Evolutionary conservation across 2,329 filamentous ascomycete genomes (phyloP).

Genomic region (Penicillium sp.): DNA sequence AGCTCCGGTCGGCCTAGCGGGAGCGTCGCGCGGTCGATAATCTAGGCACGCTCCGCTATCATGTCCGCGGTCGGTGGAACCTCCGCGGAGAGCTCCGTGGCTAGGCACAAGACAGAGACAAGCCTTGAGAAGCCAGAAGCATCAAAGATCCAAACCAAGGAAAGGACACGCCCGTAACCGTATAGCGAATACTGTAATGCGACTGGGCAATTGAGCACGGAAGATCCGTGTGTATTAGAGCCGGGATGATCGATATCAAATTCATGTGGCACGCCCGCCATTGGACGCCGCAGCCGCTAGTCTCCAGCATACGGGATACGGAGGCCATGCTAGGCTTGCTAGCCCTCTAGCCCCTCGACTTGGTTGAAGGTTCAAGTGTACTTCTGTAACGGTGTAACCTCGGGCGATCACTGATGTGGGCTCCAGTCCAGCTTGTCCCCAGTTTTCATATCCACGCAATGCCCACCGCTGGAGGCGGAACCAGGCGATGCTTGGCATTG

Average conservation of each 20-base stretch:
- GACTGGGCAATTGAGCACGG: constrained; percentile 6
- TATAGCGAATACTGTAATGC: background rate
- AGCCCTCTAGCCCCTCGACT: background rate
- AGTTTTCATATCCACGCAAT: constrained; percentile 20
- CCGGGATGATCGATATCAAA: constrained; percentile 28
- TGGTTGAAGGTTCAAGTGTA: constrained; percentile 4
- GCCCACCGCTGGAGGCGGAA: background rate
- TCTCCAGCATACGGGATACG: constrained; percentile 19
- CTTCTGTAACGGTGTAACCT: constrained; percentile 13
- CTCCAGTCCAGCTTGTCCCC: constrained; percentile 14
- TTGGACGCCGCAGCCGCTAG: constrained; percentile 30
- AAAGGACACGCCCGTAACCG: background rate
- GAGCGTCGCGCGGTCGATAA: constrained; percentile 9
- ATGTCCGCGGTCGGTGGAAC: constrained; percentile 8
- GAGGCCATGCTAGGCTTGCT: constrained; percentile 3
- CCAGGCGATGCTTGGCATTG: constrained; percentile 7
- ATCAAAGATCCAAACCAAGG: background rate
- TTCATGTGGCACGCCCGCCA: constrained; percentile 21
- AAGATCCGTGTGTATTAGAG: constrained; percentile 16
- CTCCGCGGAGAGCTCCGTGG: constrained; percentile 18
- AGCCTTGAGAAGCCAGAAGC: background rate
- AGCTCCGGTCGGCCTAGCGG: background rate
- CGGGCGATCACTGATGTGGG: constrained; percentile 21
- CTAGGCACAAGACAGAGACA: background rate
- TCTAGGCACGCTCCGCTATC: constrained; percentile 11